A percentile compares a stretch with the other conserved stretches of the same genome.
Evolutionary conservation across 768 basidiomycete genomes (phyloP).

Genomic region (Boletus eberwhitei): DNA sequence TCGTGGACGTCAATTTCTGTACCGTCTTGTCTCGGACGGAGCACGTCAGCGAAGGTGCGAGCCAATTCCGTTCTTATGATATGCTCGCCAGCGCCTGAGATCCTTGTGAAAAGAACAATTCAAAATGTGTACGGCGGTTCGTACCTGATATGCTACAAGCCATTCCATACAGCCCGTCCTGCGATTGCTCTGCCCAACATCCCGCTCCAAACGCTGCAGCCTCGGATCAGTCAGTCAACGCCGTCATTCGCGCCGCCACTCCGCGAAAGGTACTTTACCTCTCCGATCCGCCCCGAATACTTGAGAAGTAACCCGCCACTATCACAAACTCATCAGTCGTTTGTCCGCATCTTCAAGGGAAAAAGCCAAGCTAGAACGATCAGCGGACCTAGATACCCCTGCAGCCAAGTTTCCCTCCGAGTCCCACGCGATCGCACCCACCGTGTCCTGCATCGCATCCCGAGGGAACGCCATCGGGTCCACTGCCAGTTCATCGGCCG

Average conservation of each 20-base stretch:
- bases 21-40: slow-evolving; percentile 23
- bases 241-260: not conserved
- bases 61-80: slow-evolving; percentile 61
- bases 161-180: slow-evolving; percentile 33
- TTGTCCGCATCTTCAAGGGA: too few relatives aligned
- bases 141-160: slow-evolving; percentile 68
- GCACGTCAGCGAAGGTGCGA: slow-evolving; percentile 46
- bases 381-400: slow-evolving; percentile 68
- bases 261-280: slow-evolving; percentile 40
- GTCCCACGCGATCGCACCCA: slow-evolving; percentile 69
- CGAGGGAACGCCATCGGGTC: slow-evolving; percentile 7
- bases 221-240: slow-evolving; percentile 32
- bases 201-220: slow-evolving; percentile 73
- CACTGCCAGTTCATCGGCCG: slow-evolving; percentile 10
- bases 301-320: slow-evolving; percentile 84
- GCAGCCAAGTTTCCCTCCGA: slow-evolving; percentile 47
- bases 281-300: slow-evolving; percentile 68
- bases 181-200: slow-evolving; percentile 59
- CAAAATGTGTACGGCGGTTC: not conserved
- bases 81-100: slow-evolving; percentile 68
- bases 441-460: slow-evolving; percentile 66
- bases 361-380: not conserved
- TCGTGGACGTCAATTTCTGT: slow-evolving; percentile 53
- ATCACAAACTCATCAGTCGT: not conserved
- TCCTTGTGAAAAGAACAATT: not conserved